Evolutionary conservation across 163 green algal species (phyloP), one percentile per base, ranked within the genome.

Genomic region (Smithsoniella earleae): DNA sequence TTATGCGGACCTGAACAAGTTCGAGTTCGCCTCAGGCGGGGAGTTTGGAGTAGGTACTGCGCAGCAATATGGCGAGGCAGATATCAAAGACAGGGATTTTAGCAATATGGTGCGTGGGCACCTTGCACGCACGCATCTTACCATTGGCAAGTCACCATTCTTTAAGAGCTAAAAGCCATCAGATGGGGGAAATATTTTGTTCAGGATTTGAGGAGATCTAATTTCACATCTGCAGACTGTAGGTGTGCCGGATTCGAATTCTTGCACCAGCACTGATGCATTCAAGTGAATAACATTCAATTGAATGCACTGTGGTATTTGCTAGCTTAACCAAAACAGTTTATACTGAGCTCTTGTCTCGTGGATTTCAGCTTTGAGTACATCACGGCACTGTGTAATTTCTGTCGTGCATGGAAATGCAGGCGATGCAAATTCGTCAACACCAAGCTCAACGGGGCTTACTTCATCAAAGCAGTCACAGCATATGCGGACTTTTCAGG

Each of bases 381-480:
- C 40, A 22, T 22, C 10, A 10, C 40, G 10, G 40, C 40, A 10
- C 40, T 49, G 40, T 13, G 10, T 49, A 13, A 13, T 13, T 13
- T 22, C 40, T 13, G 13, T 13, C 13, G 10, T 10, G 40, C 13
- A 13, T 49, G 40, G 40, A 22, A 13, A 13, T 49, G 40, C 58
- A 30, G 58, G 25, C 58, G 58, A 30, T 33, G n/a, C 58, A 69
- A 34, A 16, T 69, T 74, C 3, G 27, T 62, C 33, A 80, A 77
- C 40, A n/a, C 82, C 36, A 92, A 92, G 62, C 78, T 95, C 6
- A 43, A 62, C 13, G 25, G 27, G 1, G 81, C 84, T 1, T 96
- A 96, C 80, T 91, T 96, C 82, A 95, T 96, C 73, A 95, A 96
- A 74, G 75, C 82, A 25, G 81, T 86, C 8, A 75, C 30, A 74